Conservation (phyloP, 2,329 filamentous ascomycete genomes). For the Alternaria solani region DNA sequence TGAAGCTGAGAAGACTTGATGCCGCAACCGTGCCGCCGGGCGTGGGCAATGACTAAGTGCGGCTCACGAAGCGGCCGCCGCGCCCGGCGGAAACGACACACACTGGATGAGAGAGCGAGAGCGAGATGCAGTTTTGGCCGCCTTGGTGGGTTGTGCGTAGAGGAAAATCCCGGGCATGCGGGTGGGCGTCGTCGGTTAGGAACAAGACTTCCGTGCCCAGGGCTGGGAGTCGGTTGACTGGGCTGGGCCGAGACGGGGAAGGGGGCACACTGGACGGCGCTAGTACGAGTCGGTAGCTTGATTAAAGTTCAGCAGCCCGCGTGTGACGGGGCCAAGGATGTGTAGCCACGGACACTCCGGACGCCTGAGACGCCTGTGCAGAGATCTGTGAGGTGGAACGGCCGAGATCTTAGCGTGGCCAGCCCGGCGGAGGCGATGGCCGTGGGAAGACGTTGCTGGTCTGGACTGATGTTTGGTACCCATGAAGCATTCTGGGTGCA, state of each 20-base stretch:
- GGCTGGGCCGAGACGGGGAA: constrained; percentile 22
- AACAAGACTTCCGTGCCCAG: constrained; percentile 33
- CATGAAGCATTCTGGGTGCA: neutral
- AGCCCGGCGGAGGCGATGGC: constrained; percentile 10
- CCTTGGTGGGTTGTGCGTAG: constrained; percentile 30
- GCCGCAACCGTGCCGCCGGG: constrained; percentile 5
- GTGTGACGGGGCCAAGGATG: constrained; percentile 36
- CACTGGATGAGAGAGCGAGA: constrained; percentile 3
- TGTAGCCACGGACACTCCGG: constrained; percentile 38
- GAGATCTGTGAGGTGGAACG: constrained; percentile 26
- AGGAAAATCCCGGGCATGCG: constrained; percentile 39
- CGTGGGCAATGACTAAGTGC: constrained; percentile 20
- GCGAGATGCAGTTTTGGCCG: constrained; percentile 10
- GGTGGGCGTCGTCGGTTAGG: constrained; percentile 46
- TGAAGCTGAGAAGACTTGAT: constrained; percentile 2
- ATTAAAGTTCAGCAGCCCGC: constrained; percentile 38
- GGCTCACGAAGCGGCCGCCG: constrained; percentile 45
- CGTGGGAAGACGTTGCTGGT: neutral
- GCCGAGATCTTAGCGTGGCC: constrained; percentile 33
- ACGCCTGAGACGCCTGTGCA: constrained; percentile 23
- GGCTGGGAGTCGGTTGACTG: constrained; percentile 24
- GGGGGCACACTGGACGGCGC: constrained; percentile 20
- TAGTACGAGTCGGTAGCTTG: constrained; percentile 33
- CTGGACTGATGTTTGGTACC: neutral
- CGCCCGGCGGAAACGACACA: constrained; percentile 27